These are phyloP conservation scores for Neotropicomus parvogracilis DNA, from an alignment of 1,284 basidiomycete genomes.

Conservation along the genomic window DNA sequence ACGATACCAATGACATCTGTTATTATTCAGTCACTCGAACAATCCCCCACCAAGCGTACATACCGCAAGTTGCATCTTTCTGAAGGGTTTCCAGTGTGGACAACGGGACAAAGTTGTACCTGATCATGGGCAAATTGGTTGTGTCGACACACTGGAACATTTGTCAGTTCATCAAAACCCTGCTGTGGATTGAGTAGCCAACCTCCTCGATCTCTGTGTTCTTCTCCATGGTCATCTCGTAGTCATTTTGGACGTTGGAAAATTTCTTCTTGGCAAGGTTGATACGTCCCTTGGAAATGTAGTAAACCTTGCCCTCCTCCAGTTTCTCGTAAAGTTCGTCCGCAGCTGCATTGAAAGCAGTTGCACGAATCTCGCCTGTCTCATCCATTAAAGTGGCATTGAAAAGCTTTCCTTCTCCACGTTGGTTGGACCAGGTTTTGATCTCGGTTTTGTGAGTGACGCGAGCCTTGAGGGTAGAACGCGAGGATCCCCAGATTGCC, in stretches of 20 bases:
- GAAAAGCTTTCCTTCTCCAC: slow-evolving; percentile 96
- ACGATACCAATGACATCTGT: slow-evolving; percentile 85
- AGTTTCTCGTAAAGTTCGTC: slow-evolving; percentile 83
- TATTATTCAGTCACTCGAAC: slow-evolving; percentile 10
- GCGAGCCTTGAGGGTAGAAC: slow-evolving; percentile 95
- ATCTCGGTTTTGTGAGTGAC: slow-evolving; percentile 91
- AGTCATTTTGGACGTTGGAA: slow-evolving; percentile 87
- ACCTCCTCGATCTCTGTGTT: slow-evolving; percentile 83
- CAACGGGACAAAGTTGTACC: slow-evolving; percentile 80
- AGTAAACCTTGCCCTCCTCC: slow-evolving; percentile 93
- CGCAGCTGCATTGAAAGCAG: slow-evolving; percentile 87
- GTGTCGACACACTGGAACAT: slow-evolving; percentile 70
- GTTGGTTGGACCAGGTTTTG: slow-evolving; percentile 83
- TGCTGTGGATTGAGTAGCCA: slow-evolving; percentile 11
- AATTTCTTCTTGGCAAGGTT: slow-evolving; percentile 98
- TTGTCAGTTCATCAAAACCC: slow-evolving; percentile 8
- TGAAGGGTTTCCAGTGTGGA: slow-evolving; percentile 57
- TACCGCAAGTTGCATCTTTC: slow-evolving; percentile 80
- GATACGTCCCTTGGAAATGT: slow-evolving; percentile 85
- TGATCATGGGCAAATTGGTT: slow-evolving; percentile 71
- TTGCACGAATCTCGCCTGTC: slow-evolving; percentile 88
- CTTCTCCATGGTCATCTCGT: slow-evolving; percentile 88
- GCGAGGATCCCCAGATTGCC: too few species aligned
- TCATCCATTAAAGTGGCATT: slow-evolving; percentile 94
- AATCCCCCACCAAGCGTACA: slow-evolving; percentile 25